Percentiles rank a stretch among this genome's conserved stretches.
These are phyloP conservation scores for Penicillium mononematosum DNA, from an alignment of 495 filamentous ascomycete species.

Conservation along the genomic window DNA sequence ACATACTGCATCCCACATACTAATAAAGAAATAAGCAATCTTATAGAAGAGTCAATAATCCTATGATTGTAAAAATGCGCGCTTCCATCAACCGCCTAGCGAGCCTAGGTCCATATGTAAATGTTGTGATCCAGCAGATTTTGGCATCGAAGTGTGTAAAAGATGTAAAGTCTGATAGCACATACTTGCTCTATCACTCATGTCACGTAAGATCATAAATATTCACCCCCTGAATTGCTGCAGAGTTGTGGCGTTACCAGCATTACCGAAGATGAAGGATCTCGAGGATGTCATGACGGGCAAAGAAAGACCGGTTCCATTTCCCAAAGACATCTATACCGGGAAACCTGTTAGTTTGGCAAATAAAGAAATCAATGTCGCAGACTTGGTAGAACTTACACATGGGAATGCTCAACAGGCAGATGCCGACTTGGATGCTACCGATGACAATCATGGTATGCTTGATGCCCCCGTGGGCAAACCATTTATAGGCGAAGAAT, in stretches of 20 bases:
- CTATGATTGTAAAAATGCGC: background rate
- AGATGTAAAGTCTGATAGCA: background rate
- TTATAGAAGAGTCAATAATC: no score
- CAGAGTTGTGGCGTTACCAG: background rate
- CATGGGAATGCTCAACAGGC: constrained; percentile 72
- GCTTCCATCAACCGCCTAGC: background rate
- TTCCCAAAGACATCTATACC: constrained; percentile 76
- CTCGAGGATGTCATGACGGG: constrained; percentile 68
- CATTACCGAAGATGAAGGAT: constrained; percentile 45
- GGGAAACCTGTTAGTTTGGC: background rate
- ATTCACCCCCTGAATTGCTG: no score
- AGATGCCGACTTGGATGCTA: constrained; percentile 73
- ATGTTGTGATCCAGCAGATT: background rate
- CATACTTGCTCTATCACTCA: background rate
- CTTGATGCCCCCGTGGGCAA: constrained; percentile 57
- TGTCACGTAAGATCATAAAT: background rate
- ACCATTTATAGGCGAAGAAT: constrained; percentile 78
- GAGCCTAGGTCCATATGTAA: background rate
- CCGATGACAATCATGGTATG: constrained; percentile 68
- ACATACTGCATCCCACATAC: no score
- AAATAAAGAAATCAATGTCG: background rate
- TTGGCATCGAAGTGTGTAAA: background rate
- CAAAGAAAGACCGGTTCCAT: constrained; percentile 67
- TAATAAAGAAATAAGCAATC: no score
- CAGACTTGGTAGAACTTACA: constrained; percentile 51